Conservation (phyloP, 2,329 filamentous ascomycete genomes). For the Xylariaceae sp. region DNA sequence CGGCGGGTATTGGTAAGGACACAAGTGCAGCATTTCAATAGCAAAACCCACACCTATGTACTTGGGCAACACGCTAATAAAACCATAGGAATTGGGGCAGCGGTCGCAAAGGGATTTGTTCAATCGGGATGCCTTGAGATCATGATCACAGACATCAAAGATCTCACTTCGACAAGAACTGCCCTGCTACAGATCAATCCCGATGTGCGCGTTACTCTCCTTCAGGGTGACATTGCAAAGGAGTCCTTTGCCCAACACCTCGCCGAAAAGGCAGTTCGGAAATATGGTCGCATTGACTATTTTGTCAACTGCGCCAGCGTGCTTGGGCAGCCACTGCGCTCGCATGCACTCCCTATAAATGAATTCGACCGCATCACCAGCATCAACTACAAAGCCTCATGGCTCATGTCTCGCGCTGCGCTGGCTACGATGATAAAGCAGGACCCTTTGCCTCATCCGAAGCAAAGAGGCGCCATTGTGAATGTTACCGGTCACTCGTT, state of each 20-base stretch:
- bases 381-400: constrained; percentile 54
- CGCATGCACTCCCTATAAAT: constrained; percentile 44
- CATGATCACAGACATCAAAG: constrained; percentile 53
- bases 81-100: constrained; percentile 51
- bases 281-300: constrained; percentile 52
- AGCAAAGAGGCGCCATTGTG: constrained; percentile 47
- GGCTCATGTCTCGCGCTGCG: constrained; percentile 45
- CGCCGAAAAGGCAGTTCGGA: constrained; percentile 28
- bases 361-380: constrained; percentile 53
- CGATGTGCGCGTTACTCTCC: constrained; percentile 30
- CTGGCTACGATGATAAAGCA: constrained; percentile 46
- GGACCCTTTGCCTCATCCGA: constrained; percentile 40
- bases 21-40: background rate
- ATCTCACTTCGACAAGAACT: constrained; percentile 37
- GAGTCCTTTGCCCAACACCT: constrained; percentile 43
- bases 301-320: constrained; percentile 56
- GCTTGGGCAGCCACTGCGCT: constrained; percentile 40
- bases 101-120: constrained; percentile 50
- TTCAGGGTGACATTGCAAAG: constrained; percentile 47
- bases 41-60: background rate
- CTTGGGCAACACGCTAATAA: too few species aligned
- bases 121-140: constrained; percentile 48
- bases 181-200: constrained; percentile 35
- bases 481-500: constrained; percentile 53
- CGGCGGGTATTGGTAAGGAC: constrained; percentile 44